Base-by-base conservation (phyloP, 164 flowering plant genomes). In the Annona squamosa region DNA sequence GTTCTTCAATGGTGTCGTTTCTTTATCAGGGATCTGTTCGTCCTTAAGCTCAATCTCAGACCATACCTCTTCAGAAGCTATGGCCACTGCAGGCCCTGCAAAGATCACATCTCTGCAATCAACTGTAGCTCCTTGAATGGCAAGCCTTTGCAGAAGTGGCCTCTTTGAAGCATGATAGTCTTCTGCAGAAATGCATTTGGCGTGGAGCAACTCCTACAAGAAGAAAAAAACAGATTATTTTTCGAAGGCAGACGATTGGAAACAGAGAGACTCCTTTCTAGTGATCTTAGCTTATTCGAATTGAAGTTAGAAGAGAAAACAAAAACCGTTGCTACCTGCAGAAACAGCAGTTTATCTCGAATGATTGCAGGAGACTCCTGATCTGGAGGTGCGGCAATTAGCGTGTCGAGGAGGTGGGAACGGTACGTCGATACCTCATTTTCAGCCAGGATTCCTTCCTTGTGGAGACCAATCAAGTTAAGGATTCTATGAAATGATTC, bases 81-180 rank as follows among this genome's bases (percentile, higher is more conserved):
- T 48, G 10, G 63, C 78, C 9, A 44, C 78, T 46, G 78, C 75
- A 2, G 65, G 66, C 3, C 63, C 72, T 4, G 84, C 87, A 13
- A 86, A 77, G 69, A 88, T 84, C 9, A 91, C 85, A 76, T 91
- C 93, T 73, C 86, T 84, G 45, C 86, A 84, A 46, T 85, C 86
- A 57, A 91, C 86, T 74, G 88, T 91, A 18, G 84, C 97, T 76
- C 95, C 97, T 85, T 92, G 97, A 70, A 86, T 88, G 3, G 97
- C 93, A n/a, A 94, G 83, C 63, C 97, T 86, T 74, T 90, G 95
- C 66, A 94, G 74, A 74, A 94, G 76, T 46, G 97, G 97, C 85
- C 97, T 87, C 79, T 92, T 92, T 3, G 97, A 90, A 45, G 88
- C 78, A 78, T 92, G 98, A 74, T 92, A 92, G 82, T 94, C 99